phyloP scores from a whole-genome alignment of 2,329 filamentous ascomycete species.

The Aspergillus sp. region DNA sequence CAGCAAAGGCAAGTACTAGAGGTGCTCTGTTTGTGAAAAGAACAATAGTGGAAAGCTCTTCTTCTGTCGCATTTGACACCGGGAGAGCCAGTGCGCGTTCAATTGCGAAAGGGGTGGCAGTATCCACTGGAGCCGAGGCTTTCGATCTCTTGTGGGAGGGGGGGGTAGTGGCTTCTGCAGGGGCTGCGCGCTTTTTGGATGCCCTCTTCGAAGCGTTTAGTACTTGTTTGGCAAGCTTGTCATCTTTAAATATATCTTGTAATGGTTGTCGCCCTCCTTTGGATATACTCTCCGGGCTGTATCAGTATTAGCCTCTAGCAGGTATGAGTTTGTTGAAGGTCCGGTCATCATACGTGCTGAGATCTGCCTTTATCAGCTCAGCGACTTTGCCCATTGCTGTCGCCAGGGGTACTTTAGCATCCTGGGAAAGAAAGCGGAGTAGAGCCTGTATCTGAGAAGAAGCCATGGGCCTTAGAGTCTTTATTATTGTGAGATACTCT shows the following conservation, averaged over 20 bases:
- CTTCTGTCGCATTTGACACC: constrained; percentile 51
- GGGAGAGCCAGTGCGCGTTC: constrained; percentile 43
- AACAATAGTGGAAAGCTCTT: constrained; percentile 60
- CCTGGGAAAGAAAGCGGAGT: constrained; percentile 62
- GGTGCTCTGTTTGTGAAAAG: constrained; percentile 81
- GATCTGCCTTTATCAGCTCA: constrained; percentile 55
- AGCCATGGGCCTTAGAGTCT: constrained; percentile 24
- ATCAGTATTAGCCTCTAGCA: constrained; percentile 12
- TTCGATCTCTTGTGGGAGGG: constrained; percentile 47
- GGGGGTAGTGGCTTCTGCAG: constrained; percentile 35
- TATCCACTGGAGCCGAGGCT: constrained; percentile 16
- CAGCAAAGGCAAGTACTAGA: constrained; percentile 78
- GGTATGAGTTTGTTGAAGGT: constrained; percentile 1
- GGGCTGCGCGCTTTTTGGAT: constrained; percentile 58
- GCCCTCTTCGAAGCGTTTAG: constrained; percentile 61
- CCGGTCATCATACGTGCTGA: constrained; percentile 42
- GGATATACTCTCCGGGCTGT: constrained; percentile 50
- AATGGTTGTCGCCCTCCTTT: constrained; percentile 53
- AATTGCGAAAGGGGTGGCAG: constrained; percentile 34
- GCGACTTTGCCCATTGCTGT: constrained; percentile 60
- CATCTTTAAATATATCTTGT: constrained; percentile 52
- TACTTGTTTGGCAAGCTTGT: constrained; percentile 61
- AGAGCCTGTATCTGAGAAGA: constrained; percentile 46
- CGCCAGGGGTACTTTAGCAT: constrained; percentile 60
- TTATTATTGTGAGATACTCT: not conserved